Evolutionary conservation across 176 grass and related monocot genomes (phyloP), one percentile per base, ranked within the genome.

Genomic region (Lolium rigidum): DNA sequence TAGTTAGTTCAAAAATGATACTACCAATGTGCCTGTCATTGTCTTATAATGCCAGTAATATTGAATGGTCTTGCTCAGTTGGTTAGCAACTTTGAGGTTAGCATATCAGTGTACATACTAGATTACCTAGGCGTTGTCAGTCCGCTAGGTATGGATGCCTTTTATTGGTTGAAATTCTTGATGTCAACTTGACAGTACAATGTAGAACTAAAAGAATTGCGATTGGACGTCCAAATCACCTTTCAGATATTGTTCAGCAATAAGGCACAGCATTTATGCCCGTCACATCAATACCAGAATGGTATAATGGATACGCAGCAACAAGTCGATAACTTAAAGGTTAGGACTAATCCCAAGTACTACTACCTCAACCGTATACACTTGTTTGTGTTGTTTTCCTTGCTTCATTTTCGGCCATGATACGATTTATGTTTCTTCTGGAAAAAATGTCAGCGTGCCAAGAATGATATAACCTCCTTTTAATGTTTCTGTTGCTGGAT

Each of bases 221-320:
- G 59, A 84, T 46, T 39, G 47, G 20, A 54, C 20, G 18, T 87
- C 80, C 77, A 64, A 74, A 58, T 68, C 48, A 74, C 15, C 59
- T 59, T 80, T 87, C 21, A 80, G 79, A 84, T 11, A 43, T 37
- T 50, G 66, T 59, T 67, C 38, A 69, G 18, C 55, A 83, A 54
- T 43, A 72, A 64, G 59, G 49, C 47, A 47, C 24, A 59, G 2
- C 59, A 84, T 80, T 84, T 87, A 69, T 80, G 77, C 75, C 59
- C 17, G 20, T 84, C 68, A 61, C 59, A 80, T 91, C 49, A 60
- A 67, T 14, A 41, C 22, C 68, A 84, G 68, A 67, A 80, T 57
- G 22, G 28, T 77, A 87, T 69, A 67, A 80, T 57, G 17, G 28
- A 9, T 47, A 61, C 75, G 25, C 63, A 26, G 60, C 70, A 76